A percentile compares a stretch with the other conserved stretches of the same genome.
phyloP scores from a whole-genome alignment of 768 basidiomycete genomes.

The Leccinum disarticulatum region DNA sequence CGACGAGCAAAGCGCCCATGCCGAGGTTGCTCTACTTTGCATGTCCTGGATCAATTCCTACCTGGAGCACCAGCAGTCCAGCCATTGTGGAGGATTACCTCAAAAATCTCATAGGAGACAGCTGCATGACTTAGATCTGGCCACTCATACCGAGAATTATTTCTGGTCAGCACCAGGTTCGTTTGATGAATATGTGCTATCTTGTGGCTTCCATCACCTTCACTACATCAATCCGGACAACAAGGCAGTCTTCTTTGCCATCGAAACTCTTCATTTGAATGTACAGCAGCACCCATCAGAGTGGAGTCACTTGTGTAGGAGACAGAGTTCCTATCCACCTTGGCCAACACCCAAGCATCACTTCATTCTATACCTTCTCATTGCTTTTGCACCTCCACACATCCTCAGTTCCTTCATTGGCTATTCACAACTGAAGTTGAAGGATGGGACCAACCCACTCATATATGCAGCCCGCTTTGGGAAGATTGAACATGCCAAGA shows the following conservation, averaged over 20 bases:
- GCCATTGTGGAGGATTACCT: fast-evolving
- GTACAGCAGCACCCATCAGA: not conserved
- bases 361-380: not conserved
- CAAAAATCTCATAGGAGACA: too few relatives aligned
- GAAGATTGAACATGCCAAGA: not conserved
- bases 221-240: not conserved
- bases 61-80: not conserved
- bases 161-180: not conserved
- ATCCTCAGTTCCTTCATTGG: not conserved
- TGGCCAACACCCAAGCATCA: not conserved
- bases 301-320: not conserved
- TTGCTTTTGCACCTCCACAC: not conserved
- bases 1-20: not conserved
- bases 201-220: not conserved
- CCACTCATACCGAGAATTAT: not conserved
- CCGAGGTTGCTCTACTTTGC: not conserved
- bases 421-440: not conserved
- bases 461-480: not conserved
- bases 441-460: not conserved
- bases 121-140: not conserved
- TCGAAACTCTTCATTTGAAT: not conserved
- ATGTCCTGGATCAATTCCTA: not conserved
- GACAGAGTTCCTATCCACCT: not conserved
- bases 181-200: not conserved
- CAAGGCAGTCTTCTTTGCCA: not conserved